These are phyloP conservation scores for Artemisia argyi DNA, from an alignment of 129 eudicot genomes.

Conservation along the genomic window DNA sequence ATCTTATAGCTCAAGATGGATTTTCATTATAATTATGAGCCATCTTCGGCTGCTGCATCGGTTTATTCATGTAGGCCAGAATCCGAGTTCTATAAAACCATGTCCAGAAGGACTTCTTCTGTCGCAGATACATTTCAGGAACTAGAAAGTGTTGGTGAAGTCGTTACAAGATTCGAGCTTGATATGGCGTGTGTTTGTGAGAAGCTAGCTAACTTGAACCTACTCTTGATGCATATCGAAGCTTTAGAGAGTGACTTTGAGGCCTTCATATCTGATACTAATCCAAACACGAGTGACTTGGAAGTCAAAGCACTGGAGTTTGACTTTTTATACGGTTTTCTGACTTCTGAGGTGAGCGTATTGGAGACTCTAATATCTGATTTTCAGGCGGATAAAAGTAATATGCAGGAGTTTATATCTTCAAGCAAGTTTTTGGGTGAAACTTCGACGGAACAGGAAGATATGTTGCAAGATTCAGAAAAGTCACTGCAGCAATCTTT, in stretches of 20 bases:
- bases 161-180: conserved; percentile 60
- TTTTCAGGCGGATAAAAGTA: conserved; percentile 47
- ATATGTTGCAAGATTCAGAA: conserved; percentile 59
- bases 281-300: conserved; percentile 37
- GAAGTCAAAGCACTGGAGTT: conserved; percentile 58
- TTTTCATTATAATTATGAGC: conserved; percentile 28
- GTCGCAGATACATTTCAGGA: conserved; percentile 49
- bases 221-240: conserved; percentile 74
- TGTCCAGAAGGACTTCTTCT: conserved; percentile 51
- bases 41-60: conserved; percentile 45
- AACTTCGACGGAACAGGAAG: conserved; percentile 44
- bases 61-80: conserved; percentile 50
- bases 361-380: conserved; percentile 41
- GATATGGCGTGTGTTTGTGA: conserved; percentile 68
- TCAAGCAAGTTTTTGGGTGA: conserved; percentile 46
- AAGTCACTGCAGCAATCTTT: conserved; percentile 62
- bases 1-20: conserved; percentile 28
- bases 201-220: conserved; percentile 59
- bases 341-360: conserved; percentile 75
- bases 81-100: conserved; percentile 34
- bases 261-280: conserved; percentile 50
- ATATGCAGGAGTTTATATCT: conserved; percentile 42
- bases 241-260: conserved; percentile 68
- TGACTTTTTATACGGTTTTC: conserved; percentile 63
- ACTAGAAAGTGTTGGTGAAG: conserved; percentile 51